phyloP scores from a whole-genome alignment of 768 basidiomycete species.

The Serpula lacrymans region DNA sequence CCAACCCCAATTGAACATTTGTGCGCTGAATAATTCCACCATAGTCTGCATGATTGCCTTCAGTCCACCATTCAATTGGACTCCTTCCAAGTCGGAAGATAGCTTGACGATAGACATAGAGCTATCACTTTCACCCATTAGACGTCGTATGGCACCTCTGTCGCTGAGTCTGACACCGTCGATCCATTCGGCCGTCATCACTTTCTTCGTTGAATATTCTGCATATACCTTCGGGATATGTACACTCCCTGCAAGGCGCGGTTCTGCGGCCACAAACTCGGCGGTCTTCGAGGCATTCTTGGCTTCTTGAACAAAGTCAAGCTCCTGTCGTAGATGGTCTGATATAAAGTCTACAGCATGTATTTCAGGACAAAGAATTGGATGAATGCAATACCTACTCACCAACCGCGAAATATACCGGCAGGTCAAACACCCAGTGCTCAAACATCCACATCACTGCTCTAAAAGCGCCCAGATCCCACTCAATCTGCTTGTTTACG shows the following conservation, averaged over 20 bases:
- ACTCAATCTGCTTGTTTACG: slow-evolving; percentile 81
- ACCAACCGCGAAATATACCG: slow-evolving; percentile 79
- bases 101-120: not conserved
- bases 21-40: slow-evolving; percentile 83
- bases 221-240: slow-evolving; percentile 76
- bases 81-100: slow-evolving; percentile 12
- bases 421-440: slow-evolving; percentile 80
- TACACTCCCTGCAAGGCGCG: slow-evolving; percentile 63
- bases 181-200: slow-evolving; percentile 87
- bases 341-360: slow-evolving; percentile 63
- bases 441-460: slow-evolving; percentile 78
- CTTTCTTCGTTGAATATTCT: slow-evolving; percentile 67
- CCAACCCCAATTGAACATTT: slow-evolving; percentile 91
- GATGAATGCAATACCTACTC: slow-evolving; percentile 20
- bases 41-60: slow-evolving; percentile 77
- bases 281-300: slow-evolving; percentile 72
- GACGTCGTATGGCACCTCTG: slow-evolving; percentile 46
- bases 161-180: slow-evolving; percentile 73
- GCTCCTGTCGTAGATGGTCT: slow-evolving; percentile 77
- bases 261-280: slow-evolving; percentile 64
- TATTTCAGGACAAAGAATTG: not conserved
- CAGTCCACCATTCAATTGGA: slow-evolving; percentile 56
- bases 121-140: slow-evolving; percentile 52
- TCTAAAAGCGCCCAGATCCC: slow-evolving; percentile 72
- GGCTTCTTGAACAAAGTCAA: slow-evolving; percentile 80